phyloP scores from a whole-genome alignment of 176 grass and related monocot genomes.

The Stipa capillata region DNA sequence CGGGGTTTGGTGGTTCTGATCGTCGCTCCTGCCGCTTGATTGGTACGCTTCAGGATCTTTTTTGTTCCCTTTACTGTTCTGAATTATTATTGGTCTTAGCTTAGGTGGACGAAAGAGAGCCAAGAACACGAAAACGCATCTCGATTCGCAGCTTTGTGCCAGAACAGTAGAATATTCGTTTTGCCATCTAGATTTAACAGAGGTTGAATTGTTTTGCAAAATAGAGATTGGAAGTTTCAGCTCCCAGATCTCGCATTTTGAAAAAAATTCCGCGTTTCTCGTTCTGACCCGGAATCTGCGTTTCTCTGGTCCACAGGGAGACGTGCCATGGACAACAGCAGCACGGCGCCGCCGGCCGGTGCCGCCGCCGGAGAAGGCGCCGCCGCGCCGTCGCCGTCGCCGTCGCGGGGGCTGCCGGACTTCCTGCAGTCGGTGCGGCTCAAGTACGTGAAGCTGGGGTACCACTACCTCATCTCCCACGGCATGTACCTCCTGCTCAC shows the following conservation, averaged over 20 bases:
- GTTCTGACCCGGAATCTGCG: background rate
- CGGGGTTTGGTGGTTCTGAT: background rate
- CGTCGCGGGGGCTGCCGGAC: constrained; percentile 48
- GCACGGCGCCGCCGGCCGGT: background rate
- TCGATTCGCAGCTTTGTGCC: background rate
- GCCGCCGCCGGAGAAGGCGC: background rate
- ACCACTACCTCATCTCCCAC: constrained; percentile 88
- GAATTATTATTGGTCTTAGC: background rate
- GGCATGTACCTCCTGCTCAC: constrained; percentile 76
- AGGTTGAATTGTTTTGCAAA: no score
- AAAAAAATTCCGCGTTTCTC: no score
- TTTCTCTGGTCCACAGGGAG: background rate
- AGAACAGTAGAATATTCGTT: background rate
- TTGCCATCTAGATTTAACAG: background rate
- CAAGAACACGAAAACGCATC: background rate
- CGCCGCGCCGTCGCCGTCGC: constrained; percentile 5
- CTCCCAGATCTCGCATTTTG: background rate
- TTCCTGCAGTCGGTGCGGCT: constrained; percentile 87
- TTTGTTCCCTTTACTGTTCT: background rate
- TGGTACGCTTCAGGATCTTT: background rate
- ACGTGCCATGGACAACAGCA: background rate
- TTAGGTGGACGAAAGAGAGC: background rate
- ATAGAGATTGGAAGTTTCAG: background rate
- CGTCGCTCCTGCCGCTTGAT: background rate
- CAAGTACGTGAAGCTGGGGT: constrained; percentile 96